Conservation (phyloP, 257 asterid genomes). For the Leptodermis oblonga region DNA sequence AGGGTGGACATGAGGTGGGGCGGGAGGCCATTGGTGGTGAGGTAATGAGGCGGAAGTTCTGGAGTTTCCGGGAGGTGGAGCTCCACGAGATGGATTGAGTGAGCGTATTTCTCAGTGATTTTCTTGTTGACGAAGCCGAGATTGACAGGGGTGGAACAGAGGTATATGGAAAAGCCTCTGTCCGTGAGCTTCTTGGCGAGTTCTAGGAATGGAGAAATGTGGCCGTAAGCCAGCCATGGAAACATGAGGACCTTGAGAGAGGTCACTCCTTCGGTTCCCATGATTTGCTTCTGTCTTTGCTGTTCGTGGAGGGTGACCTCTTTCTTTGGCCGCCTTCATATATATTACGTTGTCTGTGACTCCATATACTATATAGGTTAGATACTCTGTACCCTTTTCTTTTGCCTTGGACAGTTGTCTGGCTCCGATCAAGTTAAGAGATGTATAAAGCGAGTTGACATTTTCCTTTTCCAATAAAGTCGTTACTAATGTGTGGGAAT, state of each 20-base stretch:
- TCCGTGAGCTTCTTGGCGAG: constrained; percentile 43
- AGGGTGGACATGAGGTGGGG: constrained; percentile 40
- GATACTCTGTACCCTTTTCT: no score
- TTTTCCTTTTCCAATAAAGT: no score
- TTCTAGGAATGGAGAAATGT: constrained; percentile 47
- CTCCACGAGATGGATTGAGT: constrained; percentile 30
- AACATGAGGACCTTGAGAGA: constrained; percentile 33
- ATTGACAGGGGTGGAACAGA: constrained; percentile 45
- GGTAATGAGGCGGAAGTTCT: constrained; percentile 40
- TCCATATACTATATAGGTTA: no score
- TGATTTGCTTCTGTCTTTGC: neutral
- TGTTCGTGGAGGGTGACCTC: no score
- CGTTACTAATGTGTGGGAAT: no score
- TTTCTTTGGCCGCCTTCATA: neutral
- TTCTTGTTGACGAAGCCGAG: constrained; percentile 33
- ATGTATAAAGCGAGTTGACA: no score
- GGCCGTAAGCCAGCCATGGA: constrained; percentile 61
- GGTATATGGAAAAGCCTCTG: constrained; percentile 21
- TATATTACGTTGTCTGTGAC: no score
- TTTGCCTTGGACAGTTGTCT: no score
- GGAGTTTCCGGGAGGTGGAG: constrained; percentile 35
- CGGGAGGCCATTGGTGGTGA: constrained; percentile 60
- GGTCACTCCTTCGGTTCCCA: constrained; percentile 11
- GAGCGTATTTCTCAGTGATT: constrained; percentile 18
- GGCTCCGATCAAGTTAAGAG: no score